These are phyloP conservation scores for Drechslerella dactyloides DNA, from an alignment of 2,329 filamentous ascomycete species.

Conservation along the genomic window DNA sequence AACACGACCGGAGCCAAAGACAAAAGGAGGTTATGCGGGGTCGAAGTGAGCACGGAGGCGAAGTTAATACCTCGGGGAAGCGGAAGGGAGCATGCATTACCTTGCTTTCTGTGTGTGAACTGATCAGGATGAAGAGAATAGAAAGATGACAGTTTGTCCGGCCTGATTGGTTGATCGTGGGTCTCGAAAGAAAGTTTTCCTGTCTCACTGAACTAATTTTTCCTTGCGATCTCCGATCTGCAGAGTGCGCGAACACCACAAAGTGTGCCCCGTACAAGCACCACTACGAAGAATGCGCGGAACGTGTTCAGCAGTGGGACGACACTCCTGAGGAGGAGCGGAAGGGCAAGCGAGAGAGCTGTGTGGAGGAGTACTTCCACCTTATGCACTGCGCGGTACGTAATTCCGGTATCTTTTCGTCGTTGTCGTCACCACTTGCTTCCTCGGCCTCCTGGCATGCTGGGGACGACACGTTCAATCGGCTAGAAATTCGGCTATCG, in stretches of 20 bases:
- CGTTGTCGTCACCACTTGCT: not conserved
- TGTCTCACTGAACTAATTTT: conserved; percentile 19
- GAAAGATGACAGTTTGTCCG: not conserved
- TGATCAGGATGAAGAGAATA: not conserved
- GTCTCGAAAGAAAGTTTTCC: not conserved
- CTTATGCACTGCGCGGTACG: conserved; percentile 87
- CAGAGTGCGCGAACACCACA: conserved; percentile 88
- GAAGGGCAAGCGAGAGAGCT: conserved; percentile 84
- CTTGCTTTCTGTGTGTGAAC: too few species aligned
- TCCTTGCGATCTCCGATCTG: conserved; percentile 30
- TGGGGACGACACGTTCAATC: not conserved
- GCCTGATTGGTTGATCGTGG: not conserved
- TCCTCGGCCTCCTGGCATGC: not conserved
- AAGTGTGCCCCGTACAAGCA: conserved; percentile 89
- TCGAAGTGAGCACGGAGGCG: not conserved
- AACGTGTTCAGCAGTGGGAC: conserved; percentile 73
- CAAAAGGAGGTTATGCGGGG: not conserved
- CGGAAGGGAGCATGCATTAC: not conserved
- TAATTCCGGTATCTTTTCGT: conserved; percentile 6
- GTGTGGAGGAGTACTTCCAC: conserved; percentile 99
- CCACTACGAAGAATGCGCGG: conserved; percentile 97
- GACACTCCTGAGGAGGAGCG: conserved; percentile 71
- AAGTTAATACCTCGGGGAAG: not conserved
- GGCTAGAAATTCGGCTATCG: not conserved
- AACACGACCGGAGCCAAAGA: not conserved